Evolutionary conservation across 2,329 filamentous ascomycete genomes (phyloP), one percentile per base, ranked within the genome.

Genomic region (Ophiostoma australiae): DNA sequence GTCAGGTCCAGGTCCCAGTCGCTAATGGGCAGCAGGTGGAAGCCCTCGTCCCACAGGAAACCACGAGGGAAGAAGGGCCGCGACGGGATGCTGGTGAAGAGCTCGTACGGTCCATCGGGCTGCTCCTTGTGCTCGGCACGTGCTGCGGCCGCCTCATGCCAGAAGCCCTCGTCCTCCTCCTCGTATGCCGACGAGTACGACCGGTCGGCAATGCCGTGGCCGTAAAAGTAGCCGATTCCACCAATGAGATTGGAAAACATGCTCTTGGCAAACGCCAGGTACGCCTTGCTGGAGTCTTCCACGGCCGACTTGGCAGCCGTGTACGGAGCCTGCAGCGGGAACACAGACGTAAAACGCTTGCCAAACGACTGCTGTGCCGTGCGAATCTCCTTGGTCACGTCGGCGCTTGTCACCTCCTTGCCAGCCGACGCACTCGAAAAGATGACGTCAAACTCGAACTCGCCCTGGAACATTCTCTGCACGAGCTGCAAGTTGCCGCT

Each of bases 11-110:
- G 88, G 78, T 99, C 95, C 91, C 94, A 99, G 75, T 99, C 94
- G 27, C 93, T 86, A 70, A 99, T 90, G 1, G 94, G 94, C 67
- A 97, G 83, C 48, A 99, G 84, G 77, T 99, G 95, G 81, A 98
- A 99, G 0, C 95, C 95, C 79, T 99, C 95, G 76, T 99, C 95
- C 95, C 95, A 99, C 4, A 98, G 84, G 79, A 99, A 99, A 0
- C 95, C 95, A 73, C 95, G 87, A 1, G 95, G 95, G 81, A 99
- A 99, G 83, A 99, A 99, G 0, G 95, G 92, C 4, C 95, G 86
- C 10, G 94, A 98, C 0, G 95, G 95, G 71, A 98, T 90, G 76
- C 90, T 92, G 7, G 94, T 96, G 78, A 94, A 98, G 2, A 99
- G 86, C 79, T 97, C 92, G 70, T 90, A 92, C 1, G 94, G 93